Percentiles rank a stretch among this genome's conserved stretches.
These are phyloP conservation scores for Phlebiopsis gigantea DNA, from an alignment of 768 basidiomycete species.

Conservation along the genomic window DNA sequence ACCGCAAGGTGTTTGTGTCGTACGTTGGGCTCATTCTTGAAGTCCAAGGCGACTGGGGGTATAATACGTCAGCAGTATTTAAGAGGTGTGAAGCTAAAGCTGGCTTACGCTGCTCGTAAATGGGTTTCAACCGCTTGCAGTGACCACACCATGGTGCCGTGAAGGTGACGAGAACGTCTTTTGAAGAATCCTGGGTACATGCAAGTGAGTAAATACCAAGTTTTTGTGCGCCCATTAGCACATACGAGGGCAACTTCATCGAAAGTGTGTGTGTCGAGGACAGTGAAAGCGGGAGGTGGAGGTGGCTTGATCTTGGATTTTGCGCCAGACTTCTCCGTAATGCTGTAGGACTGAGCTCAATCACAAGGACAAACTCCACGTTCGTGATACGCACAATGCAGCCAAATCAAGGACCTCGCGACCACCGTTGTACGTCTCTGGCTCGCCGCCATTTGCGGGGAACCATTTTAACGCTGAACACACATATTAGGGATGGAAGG, in stretches of 20 bases:
- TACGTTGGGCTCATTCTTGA: slow-evolving; percentile 73
- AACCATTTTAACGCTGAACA: slow-evolving; percentile 87
- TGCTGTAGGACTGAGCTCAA: slow-evolving; percentile 34
- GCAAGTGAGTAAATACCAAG: not conserved
- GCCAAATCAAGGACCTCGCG: slow-evolving; percentile 78
- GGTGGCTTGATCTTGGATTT: slow-evolving; percentile 88
- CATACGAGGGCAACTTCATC: slow-evolving; percentile 66
- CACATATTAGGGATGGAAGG: not conserved
- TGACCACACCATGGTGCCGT: slow-evolving; percentile 97
- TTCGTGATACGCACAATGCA: slow-evolving; percentile 52
- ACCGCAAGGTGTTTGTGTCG: slow-evolving; percentile 16
- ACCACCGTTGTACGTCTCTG: slow-evolving; percentile 67
- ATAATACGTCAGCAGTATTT: slow-evolving; percentile 2
- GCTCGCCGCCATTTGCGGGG: slow-evolving; percentile 52
- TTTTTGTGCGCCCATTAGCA: not conserved
- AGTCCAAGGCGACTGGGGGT: slow-evolving; percentile 62
- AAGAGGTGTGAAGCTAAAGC: not conserved
- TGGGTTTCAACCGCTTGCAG: slow-evolving; percentile 89
- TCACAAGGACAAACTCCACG: not conserved
- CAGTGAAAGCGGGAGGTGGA: slow-evolving; percentile 61
- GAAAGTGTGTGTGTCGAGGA: slow-evolving; percentile 71
- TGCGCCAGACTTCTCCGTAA: slow-evolving; percentile 69
- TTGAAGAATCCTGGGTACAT: slow-evolving; percentile 48
- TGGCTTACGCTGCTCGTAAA: slow-evolving; percentile 66
- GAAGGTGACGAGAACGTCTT: slow-evolving; percentile 92